Evolutionary conservation across 2,329 filamentous ascomycete species (phyloP).

Genomic region (Plectosphaerella plurivora): DNA sequence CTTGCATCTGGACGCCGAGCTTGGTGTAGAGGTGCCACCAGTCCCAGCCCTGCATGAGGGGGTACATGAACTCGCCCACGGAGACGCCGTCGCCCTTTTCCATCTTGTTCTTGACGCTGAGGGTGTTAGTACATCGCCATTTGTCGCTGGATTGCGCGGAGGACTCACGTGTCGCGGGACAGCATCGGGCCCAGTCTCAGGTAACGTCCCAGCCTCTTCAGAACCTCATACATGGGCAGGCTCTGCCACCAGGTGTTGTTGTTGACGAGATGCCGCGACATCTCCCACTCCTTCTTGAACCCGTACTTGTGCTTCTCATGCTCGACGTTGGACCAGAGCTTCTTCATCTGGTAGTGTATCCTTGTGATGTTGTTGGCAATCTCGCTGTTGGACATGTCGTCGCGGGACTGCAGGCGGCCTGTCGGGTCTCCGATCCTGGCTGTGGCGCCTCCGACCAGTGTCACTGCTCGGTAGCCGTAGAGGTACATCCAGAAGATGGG

Average conservation of each 20-base stretch:
- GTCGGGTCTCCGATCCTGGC: slow-evolving; percentile 77
- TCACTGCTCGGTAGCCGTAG: slow-evolving; percentile 64
- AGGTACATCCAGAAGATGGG: slow-evolving; percentile 80
- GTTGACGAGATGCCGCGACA: slow-evolving; percentile 66
- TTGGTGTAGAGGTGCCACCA: slow-evolving; percentile 82
- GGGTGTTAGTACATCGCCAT: not conserved
- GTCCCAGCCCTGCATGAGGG: slow-evolving; percentile 91
- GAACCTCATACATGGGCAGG: slow-evolving; percentile 67
- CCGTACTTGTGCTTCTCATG: slow-evolving; percentile 60
- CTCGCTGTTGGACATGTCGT: slow-evolving; percentile 43
- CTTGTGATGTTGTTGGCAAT: slow-evolving; percentile 61
- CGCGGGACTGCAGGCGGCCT: slow-evolving; percentile 59
- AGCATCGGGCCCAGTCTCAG: slow-evolving; percentile 84
- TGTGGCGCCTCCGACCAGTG: slow-evolving; percentile 69
- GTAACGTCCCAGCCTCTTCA: slow-evolving; percentile 67
- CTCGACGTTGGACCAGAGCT: slow-evolving; percentile 72
- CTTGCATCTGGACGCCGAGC: slow-evolving; percentile 72
- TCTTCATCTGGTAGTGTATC: slow-evolving; percentile 66
- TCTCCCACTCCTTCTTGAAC: slow-evolving; percentile 58
- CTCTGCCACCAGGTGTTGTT: slow-evolving; percentile 82
- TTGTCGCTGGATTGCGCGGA: not conserved
- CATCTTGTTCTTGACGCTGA: slow-evolving; percentile 72
- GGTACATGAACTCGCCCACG: slow-evolving; percentile 88
- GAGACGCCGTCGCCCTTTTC: slow-evolving; percentile 89
- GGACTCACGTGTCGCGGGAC: slow-evolving; percentile 74